Evolutionary conservation across 1,139 yeast genomes (phyloP).

Genomic region (Debaryomyces robertsiae): DNA sequence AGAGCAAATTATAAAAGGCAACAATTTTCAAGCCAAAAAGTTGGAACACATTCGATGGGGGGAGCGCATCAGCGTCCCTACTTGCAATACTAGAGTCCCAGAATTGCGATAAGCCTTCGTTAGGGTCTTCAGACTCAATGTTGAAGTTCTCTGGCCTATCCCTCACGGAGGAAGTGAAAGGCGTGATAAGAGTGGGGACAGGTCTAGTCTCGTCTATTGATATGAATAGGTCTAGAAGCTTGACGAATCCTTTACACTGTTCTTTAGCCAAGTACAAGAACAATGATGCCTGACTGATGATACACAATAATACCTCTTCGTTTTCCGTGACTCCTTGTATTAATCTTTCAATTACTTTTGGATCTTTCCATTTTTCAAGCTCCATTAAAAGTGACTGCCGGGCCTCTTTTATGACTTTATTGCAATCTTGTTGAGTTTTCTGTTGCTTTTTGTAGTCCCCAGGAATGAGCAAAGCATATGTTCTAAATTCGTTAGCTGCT

Average conservation of each 20-base stretch:
- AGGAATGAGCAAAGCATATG: slow-evolving; percentile 21
- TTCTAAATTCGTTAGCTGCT: slow-evolving; percentile 34
- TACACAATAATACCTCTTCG: slow-evolving; percentile 31
- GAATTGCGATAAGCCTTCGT: slow-evolving; percentile 11
- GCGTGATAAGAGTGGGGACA: slow-evolving; percentile 26
- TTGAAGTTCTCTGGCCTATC: slow-evolving; percentile 15
- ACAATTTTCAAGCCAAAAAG: slow-evolving; percentile 15
- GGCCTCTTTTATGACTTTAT: slow-evolving; percentile 17
- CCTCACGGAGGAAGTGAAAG: slow-evolving; percentile 23
- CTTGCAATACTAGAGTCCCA: slow-evolving; percentile 18
- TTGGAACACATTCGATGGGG: slow-evolving; percentile 24
- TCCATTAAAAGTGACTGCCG: slow-evolving; percentile 12
- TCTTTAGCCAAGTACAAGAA: slow-evolving; percentile 24
- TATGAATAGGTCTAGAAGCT: slow-evolving; percentile 29
- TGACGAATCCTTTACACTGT: slow-evolving; percentile 20
- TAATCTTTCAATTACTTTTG: slow-evolving; percentile 1
- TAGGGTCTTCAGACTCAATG: slow-evolving; percentile 12
- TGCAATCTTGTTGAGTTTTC: slow-evolving; percentile 20
- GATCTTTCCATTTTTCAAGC: slow-evolving; percentile 8
- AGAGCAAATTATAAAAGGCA: slow-evolving; percentile 19
- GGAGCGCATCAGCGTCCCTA: slow-evolving; percentile 36
- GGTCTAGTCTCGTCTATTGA: slow-evolving; percentile 32
- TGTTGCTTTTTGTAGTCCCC: slow-evolving; percentile 16
- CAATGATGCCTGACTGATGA: slow-evolving; percentile 33
- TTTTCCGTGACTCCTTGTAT: slow-evolving; percentile 13